phyloP scores from a whole-genome alignment of 257 asterid genomes.

The Solanum pinnatisectum region DNA sequence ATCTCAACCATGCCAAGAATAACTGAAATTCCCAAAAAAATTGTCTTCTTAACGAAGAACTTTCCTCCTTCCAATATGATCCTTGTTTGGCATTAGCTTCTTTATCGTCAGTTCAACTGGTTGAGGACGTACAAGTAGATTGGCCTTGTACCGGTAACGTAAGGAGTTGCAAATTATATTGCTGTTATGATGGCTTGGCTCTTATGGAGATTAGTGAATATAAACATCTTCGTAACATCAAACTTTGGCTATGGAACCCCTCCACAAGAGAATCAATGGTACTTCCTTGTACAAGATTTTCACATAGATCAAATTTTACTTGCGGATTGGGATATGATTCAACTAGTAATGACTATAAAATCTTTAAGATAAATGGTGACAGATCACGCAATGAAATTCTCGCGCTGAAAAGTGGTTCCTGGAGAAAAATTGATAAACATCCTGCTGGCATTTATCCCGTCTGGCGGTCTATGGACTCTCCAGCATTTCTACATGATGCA shows the following conservation, averaged over 20 bases:
- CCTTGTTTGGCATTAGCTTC: neutral
- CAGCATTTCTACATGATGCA: neutral
- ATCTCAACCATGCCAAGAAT: neutral
- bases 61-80: neutral
- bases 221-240: neutral
- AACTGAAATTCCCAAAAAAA: neutral
- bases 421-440: neutral
- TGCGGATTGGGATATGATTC: neutral
- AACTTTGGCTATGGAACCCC: neutral
- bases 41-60: neutral
- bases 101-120: neutral
- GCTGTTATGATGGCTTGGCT: neutral
- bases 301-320: neutral
- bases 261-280: neutral
- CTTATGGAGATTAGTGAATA: neutral
- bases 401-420: neutral
- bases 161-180: neutral
- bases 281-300: neutral
- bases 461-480: neutral
- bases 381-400: neutral
- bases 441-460: neutral
- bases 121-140: neutral
- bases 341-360: neutral
- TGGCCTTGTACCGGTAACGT: neutral
- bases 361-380: neutral